Conservation (phyloP, 768 basidiomycete genomes). For the Suillus americanus region DNA sequence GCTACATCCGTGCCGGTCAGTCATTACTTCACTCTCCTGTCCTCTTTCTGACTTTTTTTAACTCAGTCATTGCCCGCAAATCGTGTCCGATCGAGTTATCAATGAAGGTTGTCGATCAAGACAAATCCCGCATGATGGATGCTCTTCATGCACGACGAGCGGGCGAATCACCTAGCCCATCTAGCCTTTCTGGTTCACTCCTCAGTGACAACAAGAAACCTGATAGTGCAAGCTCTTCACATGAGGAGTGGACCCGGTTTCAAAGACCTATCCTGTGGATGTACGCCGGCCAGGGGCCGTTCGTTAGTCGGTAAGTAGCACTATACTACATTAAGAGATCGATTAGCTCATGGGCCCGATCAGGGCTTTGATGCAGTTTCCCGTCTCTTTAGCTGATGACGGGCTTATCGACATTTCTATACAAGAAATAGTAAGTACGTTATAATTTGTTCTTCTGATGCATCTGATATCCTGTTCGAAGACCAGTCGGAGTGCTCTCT, state of each 20-base stretch:
- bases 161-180: slow-evolving; percentile 13
- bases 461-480: slow-evolving; percentile 15
- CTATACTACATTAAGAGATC: neutral
- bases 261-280: slow-evolving; percentile 68
- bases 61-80: slow-evolving; percentile 56
- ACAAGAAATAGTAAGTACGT: slow-evolving; percentile 54
- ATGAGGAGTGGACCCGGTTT: slow-evolving; percentile 70
- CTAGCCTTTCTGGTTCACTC: slow-evolving; percentile 9
- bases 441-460: slow-evolving; percentile 2
- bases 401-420: slow-evolving; percentile 72
- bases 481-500: slow-evolving; percentile 44
- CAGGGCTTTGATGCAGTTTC: slow-evolving; percentile 82
- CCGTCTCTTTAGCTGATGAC: slow-evolving; percentile 76
- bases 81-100: slow-evolving; percentile 70
- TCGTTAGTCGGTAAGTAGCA: slow-evolving; percentile 54
- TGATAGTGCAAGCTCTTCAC: slow-evolving; percentile 34
- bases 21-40: slow-evolving; percentile 3
- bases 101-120: slow-evolving; percentile 64
- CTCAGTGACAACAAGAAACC: slow-evolving; percentile 14
- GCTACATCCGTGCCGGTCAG: slow-evolving; percentile 69
- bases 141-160: slow-evolving; percentile 41
- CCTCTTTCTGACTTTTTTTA: neutral
- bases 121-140: slow-evolving; percentile 72
- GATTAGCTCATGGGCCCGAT: slow-evolving; percentile 8
- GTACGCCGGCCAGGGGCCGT: slow-evolving; percentile 80